A percentile compares a stretch with the other conserved stretches of the same genome.
phyloP scores from a whole-genome alignment of 345 rosid genomes.

The Gossypium anomalum region DNA sequence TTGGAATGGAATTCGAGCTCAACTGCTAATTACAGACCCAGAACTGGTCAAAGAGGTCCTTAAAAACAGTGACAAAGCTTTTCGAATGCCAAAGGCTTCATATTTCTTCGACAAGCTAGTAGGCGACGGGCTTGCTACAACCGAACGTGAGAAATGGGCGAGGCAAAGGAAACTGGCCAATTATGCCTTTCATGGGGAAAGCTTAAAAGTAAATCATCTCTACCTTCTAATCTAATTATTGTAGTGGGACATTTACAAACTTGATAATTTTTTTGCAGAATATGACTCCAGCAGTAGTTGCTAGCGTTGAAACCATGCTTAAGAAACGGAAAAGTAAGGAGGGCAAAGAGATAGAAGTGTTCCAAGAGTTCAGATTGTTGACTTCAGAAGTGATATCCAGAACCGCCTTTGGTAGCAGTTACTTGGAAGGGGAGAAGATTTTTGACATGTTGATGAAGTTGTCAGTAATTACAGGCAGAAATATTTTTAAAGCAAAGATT shows the following conservation, averaged over 20 bases:
- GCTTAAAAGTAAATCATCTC: too few relatives aligned
- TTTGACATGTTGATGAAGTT: not conserved
- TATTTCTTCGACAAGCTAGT: too few relatives aligned
- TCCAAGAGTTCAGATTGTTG: not conserved
- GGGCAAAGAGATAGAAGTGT: not conserved
- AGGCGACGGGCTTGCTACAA: too few relatives aligned
- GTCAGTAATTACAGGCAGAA: not conserved
- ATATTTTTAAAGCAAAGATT: not conserved
- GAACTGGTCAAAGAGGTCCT: too few relatives aligned
- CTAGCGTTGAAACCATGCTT: not conserved
- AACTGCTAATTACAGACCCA: not conserved
- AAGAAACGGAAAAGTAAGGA: not conserved
- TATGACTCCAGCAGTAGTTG: not conserved
- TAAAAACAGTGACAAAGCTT: too few relatives aligned
- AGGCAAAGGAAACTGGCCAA: too few relatives aligned
- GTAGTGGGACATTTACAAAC: too few relatives aligned
- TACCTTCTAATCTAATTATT: too few relatives aligned
- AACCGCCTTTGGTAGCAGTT: not conserved
- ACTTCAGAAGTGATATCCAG: not conserved
- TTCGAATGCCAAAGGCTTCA: too few relatives aligned
- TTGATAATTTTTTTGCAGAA: not conserved
- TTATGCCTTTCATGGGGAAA: too few relatives aligned
- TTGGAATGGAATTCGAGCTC: not conserved
- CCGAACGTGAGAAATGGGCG: too few relatives aligned
- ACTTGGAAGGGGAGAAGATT: slow-evolving; percentile 3